Base-by-base conservation (phyloP, 306 rosid genomes). In the Dryas octopetala region DNA sequence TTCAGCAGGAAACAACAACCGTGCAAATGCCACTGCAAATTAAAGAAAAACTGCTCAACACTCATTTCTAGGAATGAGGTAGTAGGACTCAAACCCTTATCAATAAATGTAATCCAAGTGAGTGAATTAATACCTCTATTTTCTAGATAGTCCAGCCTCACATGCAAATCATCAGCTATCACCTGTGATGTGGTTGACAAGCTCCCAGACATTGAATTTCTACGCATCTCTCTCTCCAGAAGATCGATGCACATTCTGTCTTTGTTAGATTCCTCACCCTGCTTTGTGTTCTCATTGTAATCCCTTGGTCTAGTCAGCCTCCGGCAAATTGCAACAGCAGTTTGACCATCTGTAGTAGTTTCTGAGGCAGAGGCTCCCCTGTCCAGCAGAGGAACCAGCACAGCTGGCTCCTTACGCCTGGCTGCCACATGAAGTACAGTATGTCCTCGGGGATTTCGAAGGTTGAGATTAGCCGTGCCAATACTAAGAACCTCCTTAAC, bases 351-450 rank as follows among this genome's bases (percentile, higher is more conserved):
- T 2, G 6, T 23, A 54, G 98, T 92, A 68, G 77, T 74, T 69
- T 84, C 91, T 69, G 83, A 76, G 62, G 90, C 91, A 80, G 83
- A 70, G 9, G 97, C 93, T 67, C 97, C 93, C 62, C 81, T 83
- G 6, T 69, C 90, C 81, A 96, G 74, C 41, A 92, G 85, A 10
- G 96, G 88, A 13, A 89, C 88, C 62, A 95, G 81, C 66, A 95
- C 78, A 11, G 92, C 81, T 48, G 91, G 97, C 75, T 88, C 91
- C 81, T 89, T 92, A 15, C 99, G 89, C 79, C 96, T 86, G 44
- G 99, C 98, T 17, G 98, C 99, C 78, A 92, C 84, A 53, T 95
- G 99, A 60, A 92, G 97, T 67, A 88, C 89, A 0, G 96, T 83
- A 69, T 86, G 85, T 38, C 96, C 96, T 5, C 96, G 80, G 0